Evolutionary conservation across 1,284 basidiomycete species (phyloP), one percentile per base, ranked within the genome.

Genomic region (Marasmius fiardii): DNA sequence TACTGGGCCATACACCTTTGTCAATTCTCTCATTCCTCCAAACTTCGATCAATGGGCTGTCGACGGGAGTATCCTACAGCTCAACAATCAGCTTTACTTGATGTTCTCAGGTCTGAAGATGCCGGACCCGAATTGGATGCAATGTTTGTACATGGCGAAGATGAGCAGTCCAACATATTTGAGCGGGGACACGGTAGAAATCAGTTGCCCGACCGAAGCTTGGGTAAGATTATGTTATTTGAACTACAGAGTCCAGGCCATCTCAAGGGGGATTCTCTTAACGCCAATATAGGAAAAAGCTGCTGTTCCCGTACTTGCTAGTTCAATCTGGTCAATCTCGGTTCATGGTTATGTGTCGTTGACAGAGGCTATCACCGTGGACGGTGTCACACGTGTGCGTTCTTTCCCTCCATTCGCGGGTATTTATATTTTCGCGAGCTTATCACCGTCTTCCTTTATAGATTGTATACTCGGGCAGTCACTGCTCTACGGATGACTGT

Each of bases 11-110:
- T 63, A 60, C 54, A 52, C 59, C 41, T 62, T 60, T 51, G 57
- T 58, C 44, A 56, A 53, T 37, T 54, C 57, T 11, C 60, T 63
- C 28, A 57, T 60, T 18, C 62, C 62, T 5, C 37, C 58, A 34
- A 63, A 63, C 52, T 62, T 62, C 50, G 54, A 63, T 37, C 7
- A 53, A 21, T 63, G 62, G 62, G 62, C 62, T 18, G 60, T 63
- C 39, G 62, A 63, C 26, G 62, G 62, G 0, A 56, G 53, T 23
- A 61, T 64, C 47, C 52, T 64, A n/a, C 49, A 60, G 24, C 41
- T 64, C 45, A 54, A 52, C 24, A 55, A 48, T 43, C 44, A 50
- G 21, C 55, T 54, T 14, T 64, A 64, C 33, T 54, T 64, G 20
- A 44, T 64, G 10, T 64, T 61, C 43, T 61, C 60, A 5, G 61